phyloP scores from a whole-genome alignment of 1,139 yeast genomes.

The Taphrina wiesneri region DNA sequence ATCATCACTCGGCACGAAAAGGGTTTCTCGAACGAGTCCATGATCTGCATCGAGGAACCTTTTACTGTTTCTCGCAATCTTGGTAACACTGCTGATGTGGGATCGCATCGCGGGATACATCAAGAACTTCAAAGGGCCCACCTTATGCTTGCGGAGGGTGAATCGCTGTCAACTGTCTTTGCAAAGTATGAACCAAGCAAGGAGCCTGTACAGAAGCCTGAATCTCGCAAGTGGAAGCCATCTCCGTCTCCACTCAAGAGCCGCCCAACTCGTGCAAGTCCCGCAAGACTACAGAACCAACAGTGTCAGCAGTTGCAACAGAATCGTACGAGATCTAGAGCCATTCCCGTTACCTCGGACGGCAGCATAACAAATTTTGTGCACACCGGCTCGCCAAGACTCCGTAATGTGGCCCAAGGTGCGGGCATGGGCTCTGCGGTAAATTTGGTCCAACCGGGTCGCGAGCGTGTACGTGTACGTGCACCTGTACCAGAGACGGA shows the following conservation, averaged over 20 bases:
- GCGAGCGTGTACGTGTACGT: not conserved
- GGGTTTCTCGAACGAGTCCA: constrained; percentile 41
- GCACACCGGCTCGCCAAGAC: not conserved
- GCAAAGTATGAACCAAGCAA: not conserved
- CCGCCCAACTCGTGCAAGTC: not conserved
- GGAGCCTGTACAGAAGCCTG: not conserved
- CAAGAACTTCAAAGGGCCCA: constrained; percentile 41
- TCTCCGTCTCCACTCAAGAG: not conserved
- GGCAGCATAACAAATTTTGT: not conserved
- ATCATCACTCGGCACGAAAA: constrained; percentile 40
- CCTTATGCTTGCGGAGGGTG: constrained; percentile 36
- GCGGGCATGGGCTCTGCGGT: not conserved
- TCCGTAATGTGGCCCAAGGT: not conserved
- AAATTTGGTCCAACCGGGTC: not conserved
- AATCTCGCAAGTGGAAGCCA: not conserved
- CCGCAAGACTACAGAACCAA: not conserved
- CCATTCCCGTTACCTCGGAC: not conserved
- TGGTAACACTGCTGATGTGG: constrained; percentile 42
- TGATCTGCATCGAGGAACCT: constrained; percentile 43
- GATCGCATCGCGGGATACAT: constrained; percentile 41
- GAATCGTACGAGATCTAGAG: not conserved
- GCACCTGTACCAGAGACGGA: not conserved
- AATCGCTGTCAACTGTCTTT: not conserved
- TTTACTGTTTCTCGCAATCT: constrained; percentile 40
- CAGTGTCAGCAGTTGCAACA: not conserved